These are phyloP conservation scores for Gloeostereum incarnatum DNA, from an alignment of 768 basidiomycete genomes.

Conservation along the genomic window DNA sequence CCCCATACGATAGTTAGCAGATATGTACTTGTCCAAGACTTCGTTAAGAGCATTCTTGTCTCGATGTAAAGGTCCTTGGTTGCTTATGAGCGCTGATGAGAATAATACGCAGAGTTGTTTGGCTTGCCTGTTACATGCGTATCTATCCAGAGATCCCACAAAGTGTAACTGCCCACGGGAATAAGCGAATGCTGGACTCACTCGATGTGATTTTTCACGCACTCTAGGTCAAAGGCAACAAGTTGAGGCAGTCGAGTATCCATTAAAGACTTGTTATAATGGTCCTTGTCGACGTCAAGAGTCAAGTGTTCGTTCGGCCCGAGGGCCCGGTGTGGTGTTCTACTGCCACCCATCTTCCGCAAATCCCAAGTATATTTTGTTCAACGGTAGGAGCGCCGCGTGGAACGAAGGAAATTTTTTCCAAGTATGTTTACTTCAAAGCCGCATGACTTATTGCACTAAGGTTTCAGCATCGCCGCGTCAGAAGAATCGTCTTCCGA, in stretches of 20 bases:
- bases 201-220: slow-evolving; percentile 9
- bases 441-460: too few relatives aligned
- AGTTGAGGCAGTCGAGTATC: slow-evolving; percentile 40
- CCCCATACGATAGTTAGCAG: not conserved
- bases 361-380: too few relatives aligned
- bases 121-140: slow-evolving; percentile 53
- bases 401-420: too few relatives aligned
- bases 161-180: slow-evolving; percentile 54
- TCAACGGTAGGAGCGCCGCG: too few relatives aligned
- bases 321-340: too few relatives aligned
- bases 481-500: too few relatives aligned
- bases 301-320: too few relatives aligned
- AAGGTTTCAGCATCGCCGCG: too few relatives aligned
- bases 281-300: too few relatives aligned
- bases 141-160: slow-evolving; percentile 88
- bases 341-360: too few relatives aligned
- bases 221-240: slow-evolving; percentile 82
- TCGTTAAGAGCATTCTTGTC: slow-evolving; percentile 34
- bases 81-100: not conserved
- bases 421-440: too few relatives aligned
- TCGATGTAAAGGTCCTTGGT: slow-evolving; percentile 42
- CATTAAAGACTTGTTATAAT: too few relatives aligned
- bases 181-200: slow-evolving; percentile 2
- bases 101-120: not conserved
- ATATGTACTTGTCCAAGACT: slow-evolving; percentile 41